Evolutionary conservation across 768 basidiomycete species (phyloP), one percentile per base, ranked within the genome.

Genomic region (Lactifluus subvellereus): DNA sequence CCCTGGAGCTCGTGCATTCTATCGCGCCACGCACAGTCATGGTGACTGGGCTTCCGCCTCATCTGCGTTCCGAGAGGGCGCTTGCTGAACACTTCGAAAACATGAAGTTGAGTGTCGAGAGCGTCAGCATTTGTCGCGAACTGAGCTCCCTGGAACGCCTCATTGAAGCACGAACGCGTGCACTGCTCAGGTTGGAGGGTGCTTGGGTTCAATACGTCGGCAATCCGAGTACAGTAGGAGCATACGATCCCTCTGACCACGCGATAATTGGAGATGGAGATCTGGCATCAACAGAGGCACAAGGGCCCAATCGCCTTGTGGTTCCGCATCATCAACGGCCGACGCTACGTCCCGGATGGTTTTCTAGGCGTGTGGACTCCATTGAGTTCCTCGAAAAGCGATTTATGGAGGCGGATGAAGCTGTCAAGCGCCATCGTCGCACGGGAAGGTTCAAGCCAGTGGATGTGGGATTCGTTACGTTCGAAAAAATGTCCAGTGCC

Each of bases 41-140:
- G 76, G 84, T 97, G 45, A 88, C 89, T 18, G 82, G 84, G 54
- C 80, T 98, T 3, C 97, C 97, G 0, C 75, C 76, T n/a, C 89
- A 95, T 66, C 79, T 98, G 2, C 87, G 87, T 67, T 85, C 87
- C 9, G 96, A 98, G 71, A 84, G 87, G 10, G 81, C 90, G 0
- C 78, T 98, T 18, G 92, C 94, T 0, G 91, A 94, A 66, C 97
- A 97, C 73, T 98, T 97, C 71, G 96, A 98, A 74, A 83, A 86
- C 67, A 85, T 98, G 84, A 82, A 82, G 8, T 76, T 95, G 66
- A 82, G 80, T 37, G 95, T 99, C 1, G 96, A 99, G 77, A 95
- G 93, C 71, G 93, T 98, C 45, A 91, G 84, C 13, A 82, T 98
- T 0, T 91, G 88, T 70, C 78, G 96, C 53, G 91, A 97, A 67